A percentile compares a stretch with the other conserved stretches of the same genome.
Conservation (phyloP, 2,329 filamentous ascomycete species). For the Meredithiella fracta region DNA sequence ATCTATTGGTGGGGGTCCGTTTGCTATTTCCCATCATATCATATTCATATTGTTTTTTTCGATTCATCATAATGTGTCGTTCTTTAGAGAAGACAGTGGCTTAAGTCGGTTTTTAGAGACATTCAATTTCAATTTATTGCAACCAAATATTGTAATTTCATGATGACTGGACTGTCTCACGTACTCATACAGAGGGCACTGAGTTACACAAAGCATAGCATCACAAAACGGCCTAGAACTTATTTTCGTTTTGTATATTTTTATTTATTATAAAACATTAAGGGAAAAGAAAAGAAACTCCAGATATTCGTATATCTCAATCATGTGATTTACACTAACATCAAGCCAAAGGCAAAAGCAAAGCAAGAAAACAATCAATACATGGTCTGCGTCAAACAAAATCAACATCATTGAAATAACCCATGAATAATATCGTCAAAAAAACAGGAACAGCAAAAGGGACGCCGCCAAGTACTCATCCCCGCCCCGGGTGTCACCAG, state of each 20-base stretch:
- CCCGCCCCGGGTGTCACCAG: background rate
- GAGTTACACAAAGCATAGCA: too few species aligned
- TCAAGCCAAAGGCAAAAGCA: background rate
- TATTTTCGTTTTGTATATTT: background rate
- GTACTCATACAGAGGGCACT: too few species aligned
- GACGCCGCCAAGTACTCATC: background rate
- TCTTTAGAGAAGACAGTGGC: too few species aligned
- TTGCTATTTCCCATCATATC: background rate
- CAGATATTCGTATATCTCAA: slow-evolving; percentile 7
- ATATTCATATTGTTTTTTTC: background rate
- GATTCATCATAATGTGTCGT: background rate
- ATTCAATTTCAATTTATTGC: too few species aligned
- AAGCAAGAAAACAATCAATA: slow-evolving; percentile 1
- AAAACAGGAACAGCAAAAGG: background rate
- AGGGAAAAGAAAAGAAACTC: background rate
- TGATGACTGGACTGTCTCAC: too few species aligned
- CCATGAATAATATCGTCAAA: slow-evolving; percentile 3
- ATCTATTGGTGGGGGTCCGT: background rate
- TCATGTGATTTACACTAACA: background rate
- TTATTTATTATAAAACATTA: background rate
- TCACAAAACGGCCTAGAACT: background rate
- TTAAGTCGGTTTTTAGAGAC: too few species aligned
- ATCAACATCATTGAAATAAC: slow-evolving; percentile 1
- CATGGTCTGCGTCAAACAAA: slow-evolving; percentile 3
- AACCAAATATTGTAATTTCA: too few species aligned